phyloP scores from a whole-genome alignment of 305 asterid species.

The Fraxinus dipetala region DNA sequence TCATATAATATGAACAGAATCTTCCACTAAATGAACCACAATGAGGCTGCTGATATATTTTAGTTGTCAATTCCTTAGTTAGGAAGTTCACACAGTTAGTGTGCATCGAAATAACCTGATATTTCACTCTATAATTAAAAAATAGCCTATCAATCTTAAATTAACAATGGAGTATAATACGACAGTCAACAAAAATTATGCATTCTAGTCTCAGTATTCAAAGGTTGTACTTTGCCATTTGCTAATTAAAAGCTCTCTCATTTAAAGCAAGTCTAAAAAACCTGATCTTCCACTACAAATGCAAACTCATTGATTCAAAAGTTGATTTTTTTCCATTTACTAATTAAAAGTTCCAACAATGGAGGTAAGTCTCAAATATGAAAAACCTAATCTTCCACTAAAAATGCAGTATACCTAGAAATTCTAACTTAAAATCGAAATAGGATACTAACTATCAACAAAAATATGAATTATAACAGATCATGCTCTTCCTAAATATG shows the following conservation, averaged over 20 bases:
- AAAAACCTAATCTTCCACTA: neutral
- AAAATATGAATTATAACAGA: neutral
- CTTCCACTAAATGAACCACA: too few species aligned
- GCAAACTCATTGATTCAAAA: neutral
- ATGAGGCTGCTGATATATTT: neutral
- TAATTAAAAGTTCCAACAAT: neutral
- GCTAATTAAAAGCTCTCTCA: neutral
- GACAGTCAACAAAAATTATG: neutral
- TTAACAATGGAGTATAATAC: neutral
- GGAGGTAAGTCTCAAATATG: neutral
- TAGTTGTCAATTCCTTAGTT: neutral
- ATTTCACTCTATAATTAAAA: neutral
- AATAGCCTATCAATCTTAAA: neutral
- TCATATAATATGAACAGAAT: too few species aligned
- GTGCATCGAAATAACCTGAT: neutral
- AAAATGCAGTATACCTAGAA: neutral
- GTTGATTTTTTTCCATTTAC: neutral
- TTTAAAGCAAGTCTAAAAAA: neutral
- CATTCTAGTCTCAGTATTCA: neutral
- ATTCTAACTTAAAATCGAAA: neutral
- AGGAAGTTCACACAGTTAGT: neutral
- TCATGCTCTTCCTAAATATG: neutral
- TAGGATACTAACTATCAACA: neutral
- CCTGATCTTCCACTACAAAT: neutral
- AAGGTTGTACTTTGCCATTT: neutral